Base-by-base conservation (phyloP, 1,284 basidiomycete genomes). In the Coniferiporia weirii region DNA sequence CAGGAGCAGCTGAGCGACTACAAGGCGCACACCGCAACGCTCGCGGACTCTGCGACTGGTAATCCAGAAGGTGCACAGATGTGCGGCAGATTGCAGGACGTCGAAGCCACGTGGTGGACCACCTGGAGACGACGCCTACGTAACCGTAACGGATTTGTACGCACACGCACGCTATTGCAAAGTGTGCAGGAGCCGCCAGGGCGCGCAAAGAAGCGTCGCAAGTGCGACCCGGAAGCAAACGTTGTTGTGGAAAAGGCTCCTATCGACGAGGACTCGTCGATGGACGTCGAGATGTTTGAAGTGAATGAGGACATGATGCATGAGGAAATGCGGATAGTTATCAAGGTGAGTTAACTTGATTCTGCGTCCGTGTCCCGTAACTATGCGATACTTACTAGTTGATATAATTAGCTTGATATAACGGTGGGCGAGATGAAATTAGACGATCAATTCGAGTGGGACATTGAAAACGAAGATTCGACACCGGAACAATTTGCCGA, bases 371-470 rank as follows among this genome's bases (percentile, higher is more conserved):
- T 48, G 57, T 22, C 32, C 35, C 47, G 19, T 56, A 36, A 49
- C 62, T 52, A 63, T 56, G 54, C 48, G 27, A 50, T 40, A 32
- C 54, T 48, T 15, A 40, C 8, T 12, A 12, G 12, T 40, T 40
- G 38, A 10, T 52, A 50, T 65, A 4, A 27, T 27, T 65, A 95
- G 91, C 81, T 99, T 63, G 97, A 99, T 73, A 94, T 99, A 72
- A 93, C 95, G 54, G 90, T 95, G 56, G 95, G 95, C 35, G 87
- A 88, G 17, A 87, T 95, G 76, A 95, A 97, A 71, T 81, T 99
- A 32, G 89, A 95, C 56, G 97, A 99, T 74, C 92, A 95, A 68
- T 97, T 99, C 69, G 97, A 99, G 71, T 99, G 97, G 97, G 96
- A 99, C 72, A 75, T 98, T 49, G 87, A 89, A 67, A 89, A 89